Evolutionary conservation across 305 asterid genomes (phyloP), one percentile per base, ranked within the genome.

Genomic region (Solanum hybrid): DNA sequence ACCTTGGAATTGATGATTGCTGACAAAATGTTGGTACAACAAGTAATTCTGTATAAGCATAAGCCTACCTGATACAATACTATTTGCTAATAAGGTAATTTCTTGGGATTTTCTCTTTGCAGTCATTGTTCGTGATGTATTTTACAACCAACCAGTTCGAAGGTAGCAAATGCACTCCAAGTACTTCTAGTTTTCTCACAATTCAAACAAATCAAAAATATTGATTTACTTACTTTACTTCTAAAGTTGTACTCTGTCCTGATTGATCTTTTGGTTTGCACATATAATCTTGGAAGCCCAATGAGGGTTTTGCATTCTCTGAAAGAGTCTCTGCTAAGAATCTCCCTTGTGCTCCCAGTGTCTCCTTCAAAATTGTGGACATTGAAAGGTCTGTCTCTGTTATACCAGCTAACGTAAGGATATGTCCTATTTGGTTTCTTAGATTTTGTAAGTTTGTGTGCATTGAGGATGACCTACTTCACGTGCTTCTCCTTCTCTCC

Each of bases 101-200:
- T 60, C 17, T 82, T 82, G 56, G 24, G 27, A 77, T 84, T 88
- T 90, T 26, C 87, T 12, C 7, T 84, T 90, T 93, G 92, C 93
- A 96, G 98, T 96, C 85, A 91, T 87, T 85, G 97, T 92, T 87
- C 97, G 96, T 88, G 99, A 97, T 92, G 92, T 94, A 91, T 96
- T 97, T 92, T 94, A 92, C 93, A 96, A 95, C 90, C 99, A 96
- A 94, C 98, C 98, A 84, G 99, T 97, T 91, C 93, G 98, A 89
- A 95, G 97, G 95, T 94, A 94, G 93, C 95, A 92, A 88, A 93
- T 97, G 93, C 95, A 93, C 80, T 95, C 97, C 95, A 97, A 98
- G 99, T 97, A 90, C 73, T 71, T 80, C 82, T 89, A 66, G 79
- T 79, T 86, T 9, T 81, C 26, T 51, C 31, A 37, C 46, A 38